phyloP scores from a whole-genome alignment of 2,329 filamentous ascomycete genomes.

The Venturia pyrina region DNA sequence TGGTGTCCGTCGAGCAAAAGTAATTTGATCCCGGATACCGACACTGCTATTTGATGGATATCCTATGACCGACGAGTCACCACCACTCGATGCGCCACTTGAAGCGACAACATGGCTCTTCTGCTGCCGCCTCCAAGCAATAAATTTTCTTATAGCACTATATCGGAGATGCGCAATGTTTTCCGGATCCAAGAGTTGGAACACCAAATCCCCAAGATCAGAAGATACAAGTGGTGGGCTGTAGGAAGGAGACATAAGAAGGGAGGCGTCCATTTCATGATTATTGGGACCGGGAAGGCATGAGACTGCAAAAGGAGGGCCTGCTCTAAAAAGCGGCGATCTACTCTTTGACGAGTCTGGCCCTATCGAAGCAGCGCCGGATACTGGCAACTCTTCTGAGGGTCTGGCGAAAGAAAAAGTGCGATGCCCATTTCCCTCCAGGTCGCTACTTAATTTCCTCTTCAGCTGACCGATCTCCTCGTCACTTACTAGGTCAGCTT shows the following conservation, averaged over 20 bases:
- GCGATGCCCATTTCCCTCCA: constrained; percentile 32
- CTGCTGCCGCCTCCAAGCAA: constrained; percentile 54
- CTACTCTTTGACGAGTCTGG: background rate
- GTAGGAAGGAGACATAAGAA: constrained; percentile 89
- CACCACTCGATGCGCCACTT: background rate
- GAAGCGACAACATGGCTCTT: constrained; percentile 21
- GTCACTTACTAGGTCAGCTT: constrained; percentile 57
- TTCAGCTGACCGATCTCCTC: constrained; percentile 52
- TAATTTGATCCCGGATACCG: background rate
- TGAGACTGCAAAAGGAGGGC: constrained; percentile 63
- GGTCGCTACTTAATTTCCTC: constrained; percentile 44
- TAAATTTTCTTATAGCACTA: constrained; percentile 69
- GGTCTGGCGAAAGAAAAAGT: constrained; percentile 53
- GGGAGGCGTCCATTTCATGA: constrained; percentile 83
- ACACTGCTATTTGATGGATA: background rate
- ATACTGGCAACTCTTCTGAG: constrained; percentile 19
- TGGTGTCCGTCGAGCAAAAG: background rate
- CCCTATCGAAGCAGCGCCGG: constrained; percentile 23
- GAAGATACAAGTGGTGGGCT: constrained; percentile 68
- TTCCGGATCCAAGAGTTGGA: constrained; percentile 64
- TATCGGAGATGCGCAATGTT: constrained; percentile 76
- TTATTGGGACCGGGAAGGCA: constrained; percentile 60
- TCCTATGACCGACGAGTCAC: background rate
- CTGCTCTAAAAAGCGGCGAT: constrained; percentile 14
- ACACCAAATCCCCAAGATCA: constrained; percentile 61